Evolutionary conservation across 495 filamentous ascomycete genomes (phyloP).

Genomic region (Schizothecium vesticola): DNA sequence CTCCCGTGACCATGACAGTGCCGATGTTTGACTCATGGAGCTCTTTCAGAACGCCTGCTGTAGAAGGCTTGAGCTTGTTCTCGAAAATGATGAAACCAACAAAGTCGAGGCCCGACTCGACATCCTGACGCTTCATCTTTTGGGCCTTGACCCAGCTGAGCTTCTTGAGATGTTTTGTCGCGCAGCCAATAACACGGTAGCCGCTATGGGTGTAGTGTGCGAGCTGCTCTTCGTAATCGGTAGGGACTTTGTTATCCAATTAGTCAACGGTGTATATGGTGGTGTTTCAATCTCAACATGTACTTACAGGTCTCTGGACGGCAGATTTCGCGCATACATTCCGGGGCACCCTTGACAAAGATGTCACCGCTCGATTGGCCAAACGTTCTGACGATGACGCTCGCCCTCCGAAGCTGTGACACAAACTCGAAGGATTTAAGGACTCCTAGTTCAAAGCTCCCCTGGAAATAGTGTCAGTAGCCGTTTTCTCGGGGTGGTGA

Average conservation of each 20-base stretch:
- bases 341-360: conserved; percentile 95
- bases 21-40: conserved; percentile 81
- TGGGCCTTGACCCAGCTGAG: conserved; percentile 90
- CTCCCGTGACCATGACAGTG: conserved; percentile 95
- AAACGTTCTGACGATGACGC: conserved; percentile 85
- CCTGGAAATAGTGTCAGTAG: conserved; percentile 11
- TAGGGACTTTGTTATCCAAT: conserved; percentile 57
- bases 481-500: neutral
- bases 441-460: conserved; percentile 72
- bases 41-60: conserved; percentile 70
- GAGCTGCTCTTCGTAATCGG: conserved; percentile 83
- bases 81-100: conserved; percentile 97
- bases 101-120: conserved; percentile 77
- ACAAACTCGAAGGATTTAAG: conserved; percentile 91
- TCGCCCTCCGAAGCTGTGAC: conserved; percentile 89
- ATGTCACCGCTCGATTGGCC: conserved; percentile 72
- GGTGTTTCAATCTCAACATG: neutral
- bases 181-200: conserved; percentile 96
- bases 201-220: conserved; percentile 89
- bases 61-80: conserved; percentile 91
- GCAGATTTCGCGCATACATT: conserved; percentile 93
- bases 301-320: conserved; percentile 66
- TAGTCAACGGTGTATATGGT: neutral
- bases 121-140: conserved; percentile 81
- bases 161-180: conserved; percentile 78